Percentiles rank a stretch among this genome's conserved stretches.
phyloP scores from a whole-genome alignment of 164 flowering plant species.

The Houttuynia cordata region DNA sequence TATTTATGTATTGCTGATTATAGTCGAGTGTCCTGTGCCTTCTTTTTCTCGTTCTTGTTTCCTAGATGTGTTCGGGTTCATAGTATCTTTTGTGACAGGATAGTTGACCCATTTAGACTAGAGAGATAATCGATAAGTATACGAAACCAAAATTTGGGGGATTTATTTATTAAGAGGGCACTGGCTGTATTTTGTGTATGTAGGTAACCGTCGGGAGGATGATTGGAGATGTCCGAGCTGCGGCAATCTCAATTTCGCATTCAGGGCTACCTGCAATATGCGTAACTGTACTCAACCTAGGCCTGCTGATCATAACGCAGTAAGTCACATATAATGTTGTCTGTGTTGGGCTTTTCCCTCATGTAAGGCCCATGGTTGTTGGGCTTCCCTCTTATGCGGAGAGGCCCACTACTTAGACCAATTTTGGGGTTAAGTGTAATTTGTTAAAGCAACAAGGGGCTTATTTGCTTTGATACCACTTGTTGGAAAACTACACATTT shows the following conservation, averaged over 20 bases:
- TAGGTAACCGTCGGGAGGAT: slow-evolving; percentile 96
- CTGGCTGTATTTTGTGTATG: neutral
- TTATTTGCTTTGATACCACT: too few relatives aligned
- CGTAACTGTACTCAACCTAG: slow-evolving; percentile 94
- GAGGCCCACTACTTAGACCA: too few relatives aligned
- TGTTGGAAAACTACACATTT: too few relatives aligned
- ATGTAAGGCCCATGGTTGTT: too few relatives aligned
- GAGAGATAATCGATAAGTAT: neutral
- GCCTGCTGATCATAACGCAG: slow-evolving; percentile 83
- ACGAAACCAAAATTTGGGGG: neutral
- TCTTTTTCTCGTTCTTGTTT: neutral
- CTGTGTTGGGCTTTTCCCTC: too few relatives aligned
- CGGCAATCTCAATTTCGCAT: slow-evolving; percentile 96
- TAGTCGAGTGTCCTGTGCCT: neutral
- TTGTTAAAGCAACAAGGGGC: too few relatives aligned
- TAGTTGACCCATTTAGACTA: neutral
- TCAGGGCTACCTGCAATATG: slow-evolving; percentile 95
- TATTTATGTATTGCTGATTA: neutral
- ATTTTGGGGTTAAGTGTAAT: too few relatives aligned
- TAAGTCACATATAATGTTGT: slow-evolving; percentile 15
- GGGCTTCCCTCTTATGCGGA: too few relatives aligned
- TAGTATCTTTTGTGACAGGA: neutral
- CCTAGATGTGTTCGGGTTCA: neutral
- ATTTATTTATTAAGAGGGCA: neutral
- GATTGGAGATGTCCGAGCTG: slow-evolving; percentile 99